Base-by-base conservation (phyloP, 2,329 filamentous ascomycete genomes). In the Penicillium sp. region DNA sequence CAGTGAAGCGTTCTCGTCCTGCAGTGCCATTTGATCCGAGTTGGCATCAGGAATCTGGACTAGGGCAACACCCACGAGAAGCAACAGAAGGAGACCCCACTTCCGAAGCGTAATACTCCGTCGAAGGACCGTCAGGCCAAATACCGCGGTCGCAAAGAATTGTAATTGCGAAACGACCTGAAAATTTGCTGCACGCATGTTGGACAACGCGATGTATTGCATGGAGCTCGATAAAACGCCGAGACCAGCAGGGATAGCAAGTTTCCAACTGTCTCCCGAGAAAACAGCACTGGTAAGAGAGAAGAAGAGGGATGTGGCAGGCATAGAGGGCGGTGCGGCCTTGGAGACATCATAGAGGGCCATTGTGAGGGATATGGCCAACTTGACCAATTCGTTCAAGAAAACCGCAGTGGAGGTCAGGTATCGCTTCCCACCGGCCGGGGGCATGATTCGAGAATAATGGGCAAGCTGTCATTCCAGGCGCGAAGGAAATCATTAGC, bases 191-290 rank as follows among this genome's bases (percentile, higher is more conserved):
- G 93, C 90, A 67, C 96, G 91, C 65, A 97, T 75, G 63, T 97
- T 97, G 57, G 90, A 91, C 10, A 97, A 86, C 1, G 91, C 93
- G 48, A 95, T 84, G 68, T 97, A 99, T 72, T 97, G 91, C 50
- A 97, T 77, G n/a, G 90, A 89, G 69, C 97, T 97, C 67, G 97
- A 91, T 24, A 97, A 72, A 0, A 93, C 96, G 71, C 96, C 97
- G 1, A 97, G 80, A 4, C 86, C 82, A 3, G 93, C 94, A 0
- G 93, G 94, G 37, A 97, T 87, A 8, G 91, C 91, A 60, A 99
- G 78, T 74, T 96, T 96, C 93, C 93, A 97, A 63, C 92, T 92
- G 70, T 97, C 94, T 9, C 89, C 88, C 0, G 89, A 88, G 70
- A 97, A 96, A 14, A 97, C 89, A 26, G 87, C 85, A 64, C 85